Conservation (phyloP, 2,329 filamentous ascomycete species). For the Ophiosphaerella korrae region DNA sequence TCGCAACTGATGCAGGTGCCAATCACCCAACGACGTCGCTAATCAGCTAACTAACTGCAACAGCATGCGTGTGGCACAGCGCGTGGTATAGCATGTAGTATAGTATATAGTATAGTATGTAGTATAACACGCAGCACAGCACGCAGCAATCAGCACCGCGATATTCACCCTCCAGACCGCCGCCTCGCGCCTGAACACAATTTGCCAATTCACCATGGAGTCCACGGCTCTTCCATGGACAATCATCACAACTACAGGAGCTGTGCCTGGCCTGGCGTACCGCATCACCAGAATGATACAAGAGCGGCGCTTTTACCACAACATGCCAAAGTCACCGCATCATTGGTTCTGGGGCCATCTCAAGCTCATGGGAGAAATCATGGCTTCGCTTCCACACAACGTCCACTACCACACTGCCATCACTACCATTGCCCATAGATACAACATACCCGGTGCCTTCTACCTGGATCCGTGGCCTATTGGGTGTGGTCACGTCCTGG, state of each 20-base stretch:
- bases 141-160: no score
- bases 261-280: constrained; percentile 23
- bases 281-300: constrained; percentile 22
- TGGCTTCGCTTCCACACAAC: constrained; percentile 39
- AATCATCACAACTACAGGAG: constrained; percentile 10
- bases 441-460: constrained; percentile 45
- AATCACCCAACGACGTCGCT: no score
- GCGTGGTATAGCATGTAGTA: no score
- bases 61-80: no score
- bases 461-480: constrained; percentile 55
- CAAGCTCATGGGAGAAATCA: constrained; percentile 44
- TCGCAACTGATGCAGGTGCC: no score
- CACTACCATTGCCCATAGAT: constrained; percentile 43
- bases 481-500: constrained; percentile 33
- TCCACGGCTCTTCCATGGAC: constrained; percentile 17
- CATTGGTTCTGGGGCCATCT: constrained; percentile 50
- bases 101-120: no score
- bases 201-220: constrained; percentile 4
- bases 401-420: constrained; percentile 45
- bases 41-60: no score
- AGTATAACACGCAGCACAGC: no score
- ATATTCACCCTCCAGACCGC: no score
- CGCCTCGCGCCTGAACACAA: no score
- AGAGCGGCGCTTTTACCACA: constrained; percentile 28
- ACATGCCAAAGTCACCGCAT: constrained; percentile 49